Evolutionary conservation across 2,329 filamentous ascomycete species (phyloP).

Genomic region (Lasiodiplodia sp.): DNA sequence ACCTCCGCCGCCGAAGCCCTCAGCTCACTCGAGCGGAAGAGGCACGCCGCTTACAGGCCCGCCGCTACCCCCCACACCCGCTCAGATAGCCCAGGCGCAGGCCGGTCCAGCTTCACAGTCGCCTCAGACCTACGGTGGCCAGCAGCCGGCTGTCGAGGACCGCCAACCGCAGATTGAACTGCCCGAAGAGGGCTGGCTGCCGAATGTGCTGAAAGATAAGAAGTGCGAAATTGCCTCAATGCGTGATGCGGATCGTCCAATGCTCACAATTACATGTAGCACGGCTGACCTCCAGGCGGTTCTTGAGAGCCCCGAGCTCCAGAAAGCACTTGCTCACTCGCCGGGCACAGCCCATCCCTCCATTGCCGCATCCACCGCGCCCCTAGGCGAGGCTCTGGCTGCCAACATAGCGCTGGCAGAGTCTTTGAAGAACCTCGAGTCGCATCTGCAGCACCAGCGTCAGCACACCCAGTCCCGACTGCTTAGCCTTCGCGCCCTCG

Average conservation of each 20-base stretch:
- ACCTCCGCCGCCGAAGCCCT: slow-evolving; percentile 55
- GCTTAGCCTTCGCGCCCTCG: slow-evolving; percentile 81
- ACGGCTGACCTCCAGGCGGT: slow-evolving; percentile 80
- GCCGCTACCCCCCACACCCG: slow-evolving; percentile 51
- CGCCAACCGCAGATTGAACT: slow-evolving; percentile 31
- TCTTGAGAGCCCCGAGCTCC: slow-evolving; percentile 68
- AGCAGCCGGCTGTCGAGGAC: slow-evolving; percentile 9
- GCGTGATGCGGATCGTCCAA: slow-evolving; percentile 34
- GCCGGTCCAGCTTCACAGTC: slow-evolving; percentile 38
- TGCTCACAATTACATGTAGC: slow-evolving; percentile 52
- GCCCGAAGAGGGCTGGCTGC: slow-evolving; percentile 76
- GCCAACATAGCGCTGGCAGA: slow-evolving; percentile 76
- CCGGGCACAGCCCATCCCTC: slow-evolving; percentile 75
- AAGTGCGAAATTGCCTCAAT: slow-evolving; percentile 62
- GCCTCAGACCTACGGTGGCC: slow-evolving; percentile 30
- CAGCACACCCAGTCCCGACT: slow-evolving; percentile 79
- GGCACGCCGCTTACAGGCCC: slow-evolving; percentile 52
- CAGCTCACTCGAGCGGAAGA: slow-evolving; percentile 50
- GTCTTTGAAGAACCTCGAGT: slow-evolving; percentile 68
- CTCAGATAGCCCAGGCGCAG: slow-evolving; percentile 17
- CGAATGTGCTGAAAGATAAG: slow-evolving; percentile 78
- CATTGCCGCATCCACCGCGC: slow-evolving; percentile 68
- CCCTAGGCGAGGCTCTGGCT: slow-evolving; percentile 69
- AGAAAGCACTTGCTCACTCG: slow-evolving; percentile 76
- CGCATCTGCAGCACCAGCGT: slow-evolving; percentile 67